Base-by-base conservation (phyloP, 108 stramenopile genomes). In the Pseudonitzschia pungens region DNA sequence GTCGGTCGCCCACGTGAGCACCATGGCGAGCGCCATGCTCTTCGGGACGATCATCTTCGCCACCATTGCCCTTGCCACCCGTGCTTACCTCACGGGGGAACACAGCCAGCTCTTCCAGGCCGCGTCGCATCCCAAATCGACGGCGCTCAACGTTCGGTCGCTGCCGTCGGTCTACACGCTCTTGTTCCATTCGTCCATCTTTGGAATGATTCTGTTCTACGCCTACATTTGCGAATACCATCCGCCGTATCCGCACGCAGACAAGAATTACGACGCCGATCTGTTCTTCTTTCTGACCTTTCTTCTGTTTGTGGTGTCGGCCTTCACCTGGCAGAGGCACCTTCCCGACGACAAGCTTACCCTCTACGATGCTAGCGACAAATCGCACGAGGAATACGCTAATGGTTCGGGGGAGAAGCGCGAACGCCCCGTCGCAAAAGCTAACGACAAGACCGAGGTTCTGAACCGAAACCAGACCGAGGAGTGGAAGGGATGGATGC, bases 401-500 rank as follows among this genome's bases (percentile, higher is more conserved):
- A 6, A 42, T n/a, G n/a, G n/a, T n/a, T n/a, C n/a, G n/a, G n/a
- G n/a, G n/a, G n/a, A n/a, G n/a, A n/a, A n/a, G n/a, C n/a, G n/a
- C n/a, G n/a, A n/a, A 41, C 36, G 36, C 36, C 6, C 6, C 36
- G 76, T 89, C 14, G 86, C 82, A 4, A 68, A 70, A 28, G 29
- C 77, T n/a, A 83, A 83, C 24, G 78, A 89, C 57, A 77, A 77
- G 36, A 86, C 87, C 48, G 90, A 91, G 64, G 77, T 98, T 26
- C 82, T 98, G 20, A 97, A 97, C 84, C 88, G 97, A 62, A 87
- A 98, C 74, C 99, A 99, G 77, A 99, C 99, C 0, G 97, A 98
- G 71, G 99, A 99, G 76, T 99, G 99, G 99, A 99, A 99, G 71
- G 94, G 90, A 48, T 94, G 93, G 93, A 99, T 99, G 99, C 97